These are phyloP conservation scores for Phytophthora boehmeriae DNA, from an alignment of 352 stramenopile genomes.

Conservation along the genomic window DNA sequence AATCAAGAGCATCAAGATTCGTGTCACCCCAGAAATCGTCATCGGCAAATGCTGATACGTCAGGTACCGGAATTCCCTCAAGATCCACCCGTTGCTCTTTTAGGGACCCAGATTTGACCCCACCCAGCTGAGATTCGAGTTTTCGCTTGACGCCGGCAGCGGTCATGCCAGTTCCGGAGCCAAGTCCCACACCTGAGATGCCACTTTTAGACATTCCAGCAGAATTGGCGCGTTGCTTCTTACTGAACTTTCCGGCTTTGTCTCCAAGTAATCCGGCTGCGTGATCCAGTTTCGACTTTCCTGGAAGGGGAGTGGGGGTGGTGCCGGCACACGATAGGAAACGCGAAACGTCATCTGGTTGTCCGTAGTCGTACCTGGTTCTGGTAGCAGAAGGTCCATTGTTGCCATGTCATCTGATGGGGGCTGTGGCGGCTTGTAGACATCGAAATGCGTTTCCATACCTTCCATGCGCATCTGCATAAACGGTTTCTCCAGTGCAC, in stretches of 20 bases:
- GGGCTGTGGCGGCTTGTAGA: slow-evolving; percentile 56
- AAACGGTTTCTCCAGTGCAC: slow-evolving; percentile 48
- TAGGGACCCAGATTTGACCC: slow-evolving; percentile 30
- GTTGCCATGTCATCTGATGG: slow-evolving; percentile 4
- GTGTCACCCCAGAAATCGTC: slow-evolving; percentile 90
- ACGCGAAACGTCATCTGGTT: slow-evolving; percentile 65
- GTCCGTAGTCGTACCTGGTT: slow-evolving; percentile 25
- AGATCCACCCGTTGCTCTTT: slow-evolving; percentile 83
- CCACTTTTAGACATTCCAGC: slow-evolving; percentile 18
- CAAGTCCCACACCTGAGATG: slow-evolving; percentile 10
- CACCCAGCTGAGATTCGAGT: slow-evolving; percentile 49
- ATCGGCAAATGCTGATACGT: slow-evolving; percentile 78
- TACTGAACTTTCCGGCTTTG: slow-evolving; percentile 55
- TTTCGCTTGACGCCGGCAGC: slow-evolving; percentile 68
- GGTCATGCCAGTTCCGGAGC: slow-evolving; percentile 4
- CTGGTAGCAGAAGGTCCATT: slow-evolving; percentile 23
- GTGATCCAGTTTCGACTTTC: slow-evolving; percentile 36
- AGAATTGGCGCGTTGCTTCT: slow-evolving; percentile 56
- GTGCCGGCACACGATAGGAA: slow-evolving; percentile 70
- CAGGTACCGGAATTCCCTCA: slow-evolving; percentile 74
- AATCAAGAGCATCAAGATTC: slow-evolving; percentile 85
- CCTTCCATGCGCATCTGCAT: slow-evolving; percentile 58
- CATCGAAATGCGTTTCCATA: slow-evolving; percentile 59
- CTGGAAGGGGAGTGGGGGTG: slow-evolving; percentile 35
- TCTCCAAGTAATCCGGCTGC: slow-evolving; percentile 31